phyloP scores from a whole-genome alignment of 2,329 filamentous ascomycete species.

The Sclerotinia sclerotiorum region DNA sequence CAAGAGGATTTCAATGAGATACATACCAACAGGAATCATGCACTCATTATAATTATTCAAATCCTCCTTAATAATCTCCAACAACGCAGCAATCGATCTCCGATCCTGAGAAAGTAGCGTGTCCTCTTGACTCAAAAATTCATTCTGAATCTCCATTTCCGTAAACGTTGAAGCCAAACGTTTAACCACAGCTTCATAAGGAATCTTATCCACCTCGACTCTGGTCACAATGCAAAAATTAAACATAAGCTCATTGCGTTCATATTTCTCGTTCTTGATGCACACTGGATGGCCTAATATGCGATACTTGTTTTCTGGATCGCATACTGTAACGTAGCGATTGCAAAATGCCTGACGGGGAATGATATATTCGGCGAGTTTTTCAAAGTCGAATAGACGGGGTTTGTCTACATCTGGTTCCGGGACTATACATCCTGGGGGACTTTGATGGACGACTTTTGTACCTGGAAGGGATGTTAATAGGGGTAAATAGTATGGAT shows the following conservation, averaged over 20 bases:
- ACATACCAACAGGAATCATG: conserved; percentile 91
- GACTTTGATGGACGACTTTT: conserved; percentile 62
- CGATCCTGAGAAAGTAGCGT: conserved; percentile 47
- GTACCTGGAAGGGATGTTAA: conserved; percentile 47
- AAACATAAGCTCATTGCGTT: conserved; percentile 96
- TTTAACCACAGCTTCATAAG: conserved; percentile 80
- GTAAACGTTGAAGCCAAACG: conserved; percentile 83
- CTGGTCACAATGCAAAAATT: conserved; percentile 89
- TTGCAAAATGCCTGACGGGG: conserved; percentile 95
- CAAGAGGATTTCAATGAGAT: background rate
- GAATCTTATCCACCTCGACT: conserved; percentile 67
- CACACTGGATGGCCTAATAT: conserved; percentile 88
- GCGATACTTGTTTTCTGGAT: conserved; percentile 66
- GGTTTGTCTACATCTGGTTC: conserved; percentile 50
- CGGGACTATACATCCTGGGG: conserved; percentile 60
- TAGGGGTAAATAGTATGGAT: background rate
- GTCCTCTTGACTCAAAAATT: conserved; percentile 65
- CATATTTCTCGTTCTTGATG: conserved; percentile 77
- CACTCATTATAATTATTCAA: conserved; percentile 97
- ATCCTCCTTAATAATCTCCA: conserved; percentile 81
- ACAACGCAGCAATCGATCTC: conserved; percentile 76
- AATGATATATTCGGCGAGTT: conserved; percentile 89
- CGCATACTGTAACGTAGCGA: conserved; percentile 78
- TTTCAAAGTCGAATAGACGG: conserved; percentile 79
- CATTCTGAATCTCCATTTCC: conserved; percentile 87